These are phyloP conservation scores for Alternaria gaisen DNA, from an alignment of 2,329 filamentous ascomycete genomes.

Conservation along the genomic window DNA sequence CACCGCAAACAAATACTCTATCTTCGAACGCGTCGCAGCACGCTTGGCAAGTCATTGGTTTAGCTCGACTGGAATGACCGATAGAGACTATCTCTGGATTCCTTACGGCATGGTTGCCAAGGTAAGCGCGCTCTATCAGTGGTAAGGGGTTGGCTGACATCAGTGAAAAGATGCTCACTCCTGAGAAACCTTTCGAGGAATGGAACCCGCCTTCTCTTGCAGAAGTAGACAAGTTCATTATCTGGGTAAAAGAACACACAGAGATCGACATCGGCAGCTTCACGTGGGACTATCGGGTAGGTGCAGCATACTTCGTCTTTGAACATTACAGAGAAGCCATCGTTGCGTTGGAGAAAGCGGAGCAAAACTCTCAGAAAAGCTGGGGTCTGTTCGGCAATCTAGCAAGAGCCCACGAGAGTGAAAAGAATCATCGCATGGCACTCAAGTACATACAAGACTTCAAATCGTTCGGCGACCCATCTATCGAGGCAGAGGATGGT, in stretches of 20 bases:
- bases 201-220: background rate
- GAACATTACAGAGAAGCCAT: background rate
- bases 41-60: conserved; percentile 9
- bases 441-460: background rate
- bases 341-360: background rate
- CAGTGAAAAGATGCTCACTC: background rate
- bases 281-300: background rate
- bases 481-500: background rate
- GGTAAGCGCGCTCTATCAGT: no score
- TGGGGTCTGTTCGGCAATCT: background rate
- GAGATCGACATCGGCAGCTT: background rate
- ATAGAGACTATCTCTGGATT: background rate
- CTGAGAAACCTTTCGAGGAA: background rate
- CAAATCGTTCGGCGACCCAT: background rate
- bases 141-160: background rate
- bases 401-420: background rate
- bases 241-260: background rate
- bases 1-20: conserved; percentile 2
- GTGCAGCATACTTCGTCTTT: background rate
- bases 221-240: background rate
- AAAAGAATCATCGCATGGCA: background rate
- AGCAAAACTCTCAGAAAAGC: background rate
- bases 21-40: conserved; percentile 9
- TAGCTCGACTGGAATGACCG: background rate
- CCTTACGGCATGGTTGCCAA: background rate